phyloP scores from a whole-genome alignment of 164 flowering plant genomes.

The Paratinospora sagittata region DNA sequence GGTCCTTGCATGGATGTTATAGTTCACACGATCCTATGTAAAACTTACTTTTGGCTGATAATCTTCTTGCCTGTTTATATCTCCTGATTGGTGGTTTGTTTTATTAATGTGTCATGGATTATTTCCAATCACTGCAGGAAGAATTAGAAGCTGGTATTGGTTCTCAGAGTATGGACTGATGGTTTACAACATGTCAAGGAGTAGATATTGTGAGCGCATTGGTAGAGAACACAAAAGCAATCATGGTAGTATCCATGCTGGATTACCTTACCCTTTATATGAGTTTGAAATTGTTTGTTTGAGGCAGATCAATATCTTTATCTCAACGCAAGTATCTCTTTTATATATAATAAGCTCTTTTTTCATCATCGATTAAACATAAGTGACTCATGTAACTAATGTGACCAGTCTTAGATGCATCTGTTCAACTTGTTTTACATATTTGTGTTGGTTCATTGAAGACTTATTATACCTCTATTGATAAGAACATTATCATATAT shows the following conservation, averaged over 20 bases:
- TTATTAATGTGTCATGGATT: background rate
- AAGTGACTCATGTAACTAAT: background rate
- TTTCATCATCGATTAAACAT: background rate
- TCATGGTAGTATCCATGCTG: conserved; percentile 45
- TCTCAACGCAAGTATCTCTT: too few species aligned
- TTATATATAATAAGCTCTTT: background rate
- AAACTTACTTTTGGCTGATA: too few species aligned
- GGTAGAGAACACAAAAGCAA: conserved; percentile 97
- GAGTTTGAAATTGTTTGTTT: background rate
- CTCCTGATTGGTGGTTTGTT: background rate
- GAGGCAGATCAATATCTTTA: background rate
- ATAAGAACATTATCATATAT: too few species aligned
- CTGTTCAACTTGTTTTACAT: background rate
- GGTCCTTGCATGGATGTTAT: background rate
- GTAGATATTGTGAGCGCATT: conserved; percentile 87
- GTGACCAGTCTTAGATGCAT: background rate
- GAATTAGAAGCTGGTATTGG: conserved; percentile 93
- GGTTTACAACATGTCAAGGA: conserved; percentile 87
- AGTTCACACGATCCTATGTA: too few species aligned
- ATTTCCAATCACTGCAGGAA: conserved; percentile 34
- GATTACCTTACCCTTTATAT: conserved; percentile 3
- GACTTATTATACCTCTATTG: too few species aligned
- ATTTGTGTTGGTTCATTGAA: background rate
- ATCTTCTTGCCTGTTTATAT: background rate
- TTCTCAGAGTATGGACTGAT: conserved; percentile 80